Percentiles rank a stretch among this genome's conserved stretches.
Evolutionary conservation across 441 rosid species (phyloP).

Genomic region (Macaranga tanarius): DNA sequence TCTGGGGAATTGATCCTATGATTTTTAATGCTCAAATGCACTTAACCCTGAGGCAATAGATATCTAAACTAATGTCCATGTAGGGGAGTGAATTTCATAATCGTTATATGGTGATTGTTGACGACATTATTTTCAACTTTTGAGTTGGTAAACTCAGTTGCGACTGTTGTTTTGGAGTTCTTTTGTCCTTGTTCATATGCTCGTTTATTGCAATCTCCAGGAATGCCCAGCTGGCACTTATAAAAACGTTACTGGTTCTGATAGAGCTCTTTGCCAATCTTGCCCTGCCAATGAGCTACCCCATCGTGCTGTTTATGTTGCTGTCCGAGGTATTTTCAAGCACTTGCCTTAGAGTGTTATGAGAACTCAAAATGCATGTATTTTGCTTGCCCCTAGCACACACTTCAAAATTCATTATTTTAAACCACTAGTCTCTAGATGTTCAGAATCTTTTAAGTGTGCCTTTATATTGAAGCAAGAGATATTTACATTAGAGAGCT

Average conservation of each 20-base stretch:
- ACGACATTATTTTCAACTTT: background rate
- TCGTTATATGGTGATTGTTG: conserved; percentile 7
- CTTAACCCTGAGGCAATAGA: background rate
- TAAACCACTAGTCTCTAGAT: background rate
- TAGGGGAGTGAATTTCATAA: background rate
- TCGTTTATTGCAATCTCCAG: conserved; percentile 44
- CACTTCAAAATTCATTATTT: background rate
- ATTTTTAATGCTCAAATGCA: background rate
- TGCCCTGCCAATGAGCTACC: conserved; percentile 89
- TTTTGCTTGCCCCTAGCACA: background rate
- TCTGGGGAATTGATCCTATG: background rate
- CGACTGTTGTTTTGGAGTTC: conserved; percentile 1
- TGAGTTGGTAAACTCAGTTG: background rate
- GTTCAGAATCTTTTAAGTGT: background rate
- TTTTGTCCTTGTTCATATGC: background rate
- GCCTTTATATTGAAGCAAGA: background rate
- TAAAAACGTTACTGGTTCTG: conserved; percentile 90
- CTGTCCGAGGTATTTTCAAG: conserved; percentile 73
- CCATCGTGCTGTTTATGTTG: conserved; percentile 69
- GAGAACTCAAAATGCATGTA: background rate
- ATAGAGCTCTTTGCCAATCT: conserved; percentile 65
- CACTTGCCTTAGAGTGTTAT: background rate
- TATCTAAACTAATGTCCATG: background rate
- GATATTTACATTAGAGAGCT: background rate
- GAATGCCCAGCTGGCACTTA: conserved; percentile 96